Evolutionary conservation across 2,329 filamentous ascomycete genomes (phyloP).

Genomic region (Diaporthe nobilis): DNA sequence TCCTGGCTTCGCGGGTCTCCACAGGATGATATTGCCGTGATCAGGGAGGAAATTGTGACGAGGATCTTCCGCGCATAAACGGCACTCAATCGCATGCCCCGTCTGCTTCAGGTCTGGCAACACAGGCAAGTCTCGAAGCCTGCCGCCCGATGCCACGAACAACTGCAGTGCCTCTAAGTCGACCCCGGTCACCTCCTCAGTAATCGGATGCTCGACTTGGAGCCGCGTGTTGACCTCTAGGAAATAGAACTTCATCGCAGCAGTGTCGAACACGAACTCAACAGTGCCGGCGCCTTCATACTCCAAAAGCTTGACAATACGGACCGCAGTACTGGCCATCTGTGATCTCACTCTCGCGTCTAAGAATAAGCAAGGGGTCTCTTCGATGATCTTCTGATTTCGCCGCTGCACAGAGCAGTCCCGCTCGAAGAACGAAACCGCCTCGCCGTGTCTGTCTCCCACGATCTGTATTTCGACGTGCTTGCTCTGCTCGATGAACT

Average conservation of each 20-base stretch:
- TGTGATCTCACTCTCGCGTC: slow-evolving; percentile 47
- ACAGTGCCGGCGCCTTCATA: slow-evolving; percentile 61
- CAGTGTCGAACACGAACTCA: slow-evolving; percentile 60
- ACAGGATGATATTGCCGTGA: not conserved
- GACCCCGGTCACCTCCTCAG: slow-evolving; percentile 55
- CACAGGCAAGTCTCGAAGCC: slow-evolving; percentile 49
- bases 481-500: slow-evolving; percentile 56
- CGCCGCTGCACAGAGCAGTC: slow-evolving; percentile 66
- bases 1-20: not conserved
- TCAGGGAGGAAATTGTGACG: slow-evolving; percentile 67
- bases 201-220: slow-evolving; percentile 63
- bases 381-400: slow-evolving; percentile 67
- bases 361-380: slow-evolving; percentile 57
- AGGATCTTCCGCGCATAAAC: slow-evolving; percentile 81
- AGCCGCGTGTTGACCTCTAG: slow-evolving; percentile 64
- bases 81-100: slow-evolving; percentile 78
- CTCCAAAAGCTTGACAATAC: slow-evolving; percentile 52
- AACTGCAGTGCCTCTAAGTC: slow-evolving; percentile 52
- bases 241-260: slow-evolving; percentile 58
- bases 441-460: slow-evolving; percentile 59
- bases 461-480: slow-evolving; percentile 67
- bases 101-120: slow-evolving; percentile 58
- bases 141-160: slow-evolving; percentile 59
- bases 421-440: slow-evolving; percentile 59
- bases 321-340: slow-evolving; percentile 56